phyloP scores from a whole-genome alignment of 768 basidiomycete species.

The Lactarius pseudohatsudake region DNA sequence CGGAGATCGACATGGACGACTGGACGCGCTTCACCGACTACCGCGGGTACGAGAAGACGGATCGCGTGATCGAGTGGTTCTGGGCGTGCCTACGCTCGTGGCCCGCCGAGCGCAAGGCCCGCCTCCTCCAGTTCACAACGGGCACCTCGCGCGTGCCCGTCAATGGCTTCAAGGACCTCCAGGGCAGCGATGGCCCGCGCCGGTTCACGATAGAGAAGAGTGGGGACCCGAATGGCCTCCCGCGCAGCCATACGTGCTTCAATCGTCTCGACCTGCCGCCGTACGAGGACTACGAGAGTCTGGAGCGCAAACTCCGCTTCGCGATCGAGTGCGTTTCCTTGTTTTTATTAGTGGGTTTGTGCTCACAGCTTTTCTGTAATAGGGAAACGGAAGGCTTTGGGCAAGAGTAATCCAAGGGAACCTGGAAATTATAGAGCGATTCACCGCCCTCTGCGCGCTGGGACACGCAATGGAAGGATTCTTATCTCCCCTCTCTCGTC shows the following conservation, averaged over 20 bases:
- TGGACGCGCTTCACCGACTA: slow-evolving; percentile 96
- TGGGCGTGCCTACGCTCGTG: slow-evolving; percentile 90
- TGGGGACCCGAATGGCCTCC: slow-evolving; percentile 84
- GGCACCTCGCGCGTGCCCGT: slow-evolving; percentile 84
- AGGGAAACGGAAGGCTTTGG: slow-evolving; percentile 82
- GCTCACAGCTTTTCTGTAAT: not conserved
- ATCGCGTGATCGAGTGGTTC: slow-evolving; percentile 93
- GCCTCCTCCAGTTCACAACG: slow-evolving; percentile 86
- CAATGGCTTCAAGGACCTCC: slow-evolving; percentile 93
- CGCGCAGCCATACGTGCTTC: slow-evolving; percentile 93
- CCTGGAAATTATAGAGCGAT: not conserved
- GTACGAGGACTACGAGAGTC: slow-evolving; percentile 82
- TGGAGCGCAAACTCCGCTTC: slow-evolving; percentile 82
- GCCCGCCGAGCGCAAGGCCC: slow-evolving; percentile 86
- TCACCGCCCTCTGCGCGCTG: not conserved
- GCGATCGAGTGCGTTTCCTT: slow-evolving; percentile 68
- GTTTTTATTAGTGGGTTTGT: slow-evolving; percentile 3
- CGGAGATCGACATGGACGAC: slow-evolving; percentile 60
- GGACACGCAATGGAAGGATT: not conserved
- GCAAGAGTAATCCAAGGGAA: slow-evolving; percentile 23
- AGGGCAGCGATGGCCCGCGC: slow-evolving; percentile 89
- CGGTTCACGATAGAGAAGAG: slow-evolving; percentile 95
- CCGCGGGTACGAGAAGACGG: slow-evolving; percentile 81
- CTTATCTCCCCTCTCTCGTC: not conserved
- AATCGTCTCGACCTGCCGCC: slow-evolving; percentile 87